These are phyloP conservation scores for Bipolaris gigantea DNA, from an alignment of 2,329 filamentous ascomycete genomes.

Conservation along the genomic window DNA sequence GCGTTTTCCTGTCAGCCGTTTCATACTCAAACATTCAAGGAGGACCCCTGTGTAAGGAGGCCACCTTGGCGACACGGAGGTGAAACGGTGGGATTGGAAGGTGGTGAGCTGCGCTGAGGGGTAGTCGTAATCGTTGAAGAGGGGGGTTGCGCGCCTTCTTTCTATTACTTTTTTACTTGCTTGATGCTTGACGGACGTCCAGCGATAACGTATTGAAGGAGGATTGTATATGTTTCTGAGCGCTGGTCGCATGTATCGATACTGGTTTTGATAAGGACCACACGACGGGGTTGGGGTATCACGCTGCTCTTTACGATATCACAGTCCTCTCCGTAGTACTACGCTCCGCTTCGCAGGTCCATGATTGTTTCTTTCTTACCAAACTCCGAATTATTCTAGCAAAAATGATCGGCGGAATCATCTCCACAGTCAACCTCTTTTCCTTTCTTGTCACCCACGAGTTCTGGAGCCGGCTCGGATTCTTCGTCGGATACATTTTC, in stretches of 20 bases:
- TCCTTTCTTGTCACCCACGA: slow-evolving; percentile 15
- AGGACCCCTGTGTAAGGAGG: background rate
- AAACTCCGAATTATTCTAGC: background rate
- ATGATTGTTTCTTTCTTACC: background rate
- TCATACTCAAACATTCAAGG: background rate
- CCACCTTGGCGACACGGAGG: background rate
- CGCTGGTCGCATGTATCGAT: no score
- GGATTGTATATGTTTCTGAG: no score
- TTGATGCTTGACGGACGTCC: no score
- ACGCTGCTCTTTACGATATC: no score
- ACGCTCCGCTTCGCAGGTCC: no score
- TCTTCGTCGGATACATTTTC: slow-evolving; percentile 28
- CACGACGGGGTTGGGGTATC: no score
- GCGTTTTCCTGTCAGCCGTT: background rate
- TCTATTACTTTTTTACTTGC: no score
- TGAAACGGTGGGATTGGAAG: background rate
- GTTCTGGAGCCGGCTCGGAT: slow-evolving; percentile 23
- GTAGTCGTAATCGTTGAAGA: no score
- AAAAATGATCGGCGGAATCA: background rate
- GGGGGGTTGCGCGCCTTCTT: no score
- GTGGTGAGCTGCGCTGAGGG: background rate
- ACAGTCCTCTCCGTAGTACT: no score
- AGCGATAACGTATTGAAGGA: no score
- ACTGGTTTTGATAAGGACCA: no score
- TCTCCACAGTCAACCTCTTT: slow-evolving; percentile 6